Base-by-base conservation (phyloP, 495 filamentous ascomycete genomes). In the Hyaloscypha bicolor region DNA sequence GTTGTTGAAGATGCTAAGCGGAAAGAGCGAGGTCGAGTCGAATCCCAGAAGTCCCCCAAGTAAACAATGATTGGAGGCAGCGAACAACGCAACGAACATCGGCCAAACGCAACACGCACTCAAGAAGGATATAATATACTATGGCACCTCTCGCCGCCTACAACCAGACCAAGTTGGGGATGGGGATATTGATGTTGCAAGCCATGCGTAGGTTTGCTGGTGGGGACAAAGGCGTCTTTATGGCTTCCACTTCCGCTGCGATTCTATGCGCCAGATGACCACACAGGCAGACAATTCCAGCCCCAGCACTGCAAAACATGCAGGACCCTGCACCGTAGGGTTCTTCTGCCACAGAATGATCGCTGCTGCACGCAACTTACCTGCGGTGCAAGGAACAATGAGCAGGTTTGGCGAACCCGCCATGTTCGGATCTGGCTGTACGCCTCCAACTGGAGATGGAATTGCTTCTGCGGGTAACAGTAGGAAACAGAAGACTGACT, bases 361-460 rank as follows among this genome's bases (percentile, higher is more conserved):
- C 59, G 57, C 67, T 71, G 45, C 69, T 71, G 69, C 63, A 71
- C 57, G 65, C 63, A 71, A 63, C 63, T 63, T 25, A 51, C 59
- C 66, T 39, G 42, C 57, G 48, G 67, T 57, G 63, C 67, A 63
- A 67, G 68, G 64, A 64, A 62, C 62, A 70, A 69, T 32, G 68
- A n/a, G 30, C 32, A 56, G 61, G 31, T 55, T 55, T 57, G 53
- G 39, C 33, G n/a, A 53, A 55, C 6, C 62, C 42, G 19, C 29
- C 62, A 37, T 29, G 51, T 58, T 48, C 42, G 42, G 42, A 64
- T 58, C 51, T 59, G 33, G 45, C 52, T 63, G 58, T 61, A 60
- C 58, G 48, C 55, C 64, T 60, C 56, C 56, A 56, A 69, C 63
- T 66, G 66, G 59, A 66, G 63, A 62, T 31, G 61, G 42, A 37